Percentiles rank a stretch among this genome's conserved stretches.
These are phyloP conservation scores for Botrytis byssoidea DNA, from an alignment of 2,329 filamentous ascomycete species.

Conservation along the genomic window DNA sequence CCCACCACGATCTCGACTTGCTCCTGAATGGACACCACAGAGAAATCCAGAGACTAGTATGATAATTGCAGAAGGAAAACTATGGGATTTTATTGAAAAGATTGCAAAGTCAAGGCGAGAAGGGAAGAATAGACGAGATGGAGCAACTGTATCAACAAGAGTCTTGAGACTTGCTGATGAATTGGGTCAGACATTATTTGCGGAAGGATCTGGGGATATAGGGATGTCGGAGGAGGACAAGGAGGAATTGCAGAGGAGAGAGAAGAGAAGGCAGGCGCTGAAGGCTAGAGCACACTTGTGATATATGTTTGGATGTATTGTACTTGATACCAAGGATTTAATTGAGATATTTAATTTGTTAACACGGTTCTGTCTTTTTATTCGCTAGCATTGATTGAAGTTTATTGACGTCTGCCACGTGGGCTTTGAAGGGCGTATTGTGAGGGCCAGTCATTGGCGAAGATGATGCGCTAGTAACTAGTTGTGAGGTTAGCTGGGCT, in stretches of 20 bases:
- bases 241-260: constrained; percentile 48
- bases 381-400: neutral
- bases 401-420: neutral
- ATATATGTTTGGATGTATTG: constrained; percentile 24
- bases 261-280: constrained; percentile 47
- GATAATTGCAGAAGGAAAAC: constrained; percentile 66
- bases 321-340: constrained; percentile 19
- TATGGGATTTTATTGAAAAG: constrained; percentile 91
- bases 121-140: constrained; percentile 95
- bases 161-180: constrained; percentile 76
- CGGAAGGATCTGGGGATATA: constrained; percentile 45
- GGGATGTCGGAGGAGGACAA: constrained; percentile 51
- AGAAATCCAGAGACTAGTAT: constrained; percentile 60
- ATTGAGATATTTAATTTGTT: neutral
- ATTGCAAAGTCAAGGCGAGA: constrained; percentile 82
- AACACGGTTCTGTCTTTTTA: neutral
- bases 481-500: neutral
- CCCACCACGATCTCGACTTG: constrained; percentile 63
- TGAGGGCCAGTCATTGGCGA: neutral
- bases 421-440: neutral
- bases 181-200: constrained; percentile 70
- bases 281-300: constrained; percentile 53
- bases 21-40: constrained; percentile 70
- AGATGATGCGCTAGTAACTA: neutral
- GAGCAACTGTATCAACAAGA: constrained; percentile 78